phyloP scores from a whole-genome alignment of 371 early-diverging fungal species.

The Astathelohania contejeani region DNA sequence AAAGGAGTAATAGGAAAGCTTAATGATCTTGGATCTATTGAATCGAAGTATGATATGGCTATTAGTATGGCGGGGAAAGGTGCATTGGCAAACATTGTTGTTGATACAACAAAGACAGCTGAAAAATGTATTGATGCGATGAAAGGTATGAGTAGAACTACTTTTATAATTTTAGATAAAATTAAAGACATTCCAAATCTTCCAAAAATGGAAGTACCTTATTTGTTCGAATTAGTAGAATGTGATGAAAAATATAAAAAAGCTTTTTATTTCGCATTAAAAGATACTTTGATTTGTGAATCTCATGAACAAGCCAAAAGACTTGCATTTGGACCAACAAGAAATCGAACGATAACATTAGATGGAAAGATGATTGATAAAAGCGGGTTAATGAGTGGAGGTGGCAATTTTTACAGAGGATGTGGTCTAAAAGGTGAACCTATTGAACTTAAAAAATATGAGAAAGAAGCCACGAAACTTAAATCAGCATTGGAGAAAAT shows the following conservation, averaged over 20 bases:
- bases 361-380: slow-evolving; percentile 84
- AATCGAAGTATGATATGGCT: slow-evolving; percentile 79
- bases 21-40: slow-evolving; percentile 83
- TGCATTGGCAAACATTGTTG: slow-evolving; percentile 73
- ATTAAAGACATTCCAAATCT: slow-evolving; percentile 39
- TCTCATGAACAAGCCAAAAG: slow-evolving; percentile 71
- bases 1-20: slow-evolving; percentile 60
- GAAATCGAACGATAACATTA: slow-evolving; percentile 82
- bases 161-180: slow-evolving; percentile 66
- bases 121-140: slow-evolving; percentile 78
- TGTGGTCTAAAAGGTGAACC: slow-evolving; percentile 50
- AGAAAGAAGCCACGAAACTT: slow-evolving; percentile 14
- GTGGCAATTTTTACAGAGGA: slow-evolving; percentile 58
- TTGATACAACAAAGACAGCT: slow-evolving; percentile 72
- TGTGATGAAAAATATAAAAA: slow-evolving; percentile 59
- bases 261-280: slow-evolving; percentile 73
- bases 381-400: slow-evolving; percentile 89
- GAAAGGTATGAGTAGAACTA: slow-evolving; percentile 71
- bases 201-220: slow-evolving; percentile 45
- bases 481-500: slow-evolving; percentile 21
- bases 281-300: slow-evolving; percentile 75
- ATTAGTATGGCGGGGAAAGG: slow-evolving; percentile 71
- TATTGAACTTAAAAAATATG: not conserved
- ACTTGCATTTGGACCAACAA: slow-evolving; percentile 64
- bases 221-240: slow-evolving; percentile 73